phyloP scores from a whole-genome alignment of 371 early-diverging fungal species.

The Neoconidiobolus thromboides region DNA sequence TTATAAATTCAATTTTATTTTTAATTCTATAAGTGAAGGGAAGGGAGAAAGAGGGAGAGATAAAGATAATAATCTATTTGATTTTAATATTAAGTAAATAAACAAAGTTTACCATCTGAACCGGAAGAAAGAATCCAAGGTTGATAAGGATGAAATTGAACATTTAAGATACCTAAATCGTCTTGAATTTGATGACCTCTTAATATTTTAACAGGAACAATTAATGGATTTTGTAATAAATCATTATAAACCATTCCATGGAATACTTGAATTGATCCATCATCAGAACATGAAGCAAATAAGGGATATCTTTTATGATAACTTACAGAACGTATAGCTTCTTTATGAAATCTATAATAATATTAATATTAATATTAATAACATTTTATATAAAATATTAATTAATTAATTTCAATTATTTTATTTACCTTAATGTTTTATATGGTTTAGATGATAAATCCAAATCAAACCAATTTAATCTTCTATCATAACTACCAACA shows the following conservation, averaged over 20 bases:
- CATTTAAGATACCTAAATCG: slow-evolving; percentile 48
- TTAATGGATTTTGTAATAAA: slow-evolving; percentile 82
- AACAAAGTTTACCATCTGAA: slow-evolving; percentile 52
- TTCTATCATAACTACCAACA: slow-evolving; percentile 85
- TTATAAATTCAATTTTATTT: too few species aligned
- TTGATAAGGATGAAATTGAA: slow-evolving; percentile 87
- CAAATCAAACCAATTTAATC: slow-evolving; percentile 90
- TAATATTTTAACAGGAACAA: slow-evolving; percentile 93
- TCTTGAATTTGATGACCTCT: slow-evolving; percentile 56
- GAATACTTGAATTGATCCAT: slow-evolving; percentile 83
- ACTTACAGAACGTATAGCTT: slow-evolving; percentile 72
- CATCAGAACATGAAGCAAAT: slow-evolving; percentile 86
- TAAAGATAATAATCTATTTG: too few species aligned
- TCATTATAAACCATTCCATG: slow-evolving; percentile 93
- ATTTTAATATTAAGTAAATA: slow-evolving; percentile 34
- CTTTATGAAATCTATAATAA: slow-evolving; percentile 46
- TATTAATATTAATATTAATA: neutral
- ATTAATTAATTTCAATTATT: neutral
- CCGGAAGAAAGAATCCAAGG: slow-evolving; percentile 86
- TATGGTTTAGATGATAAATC: slow-evolving; percentile 83
- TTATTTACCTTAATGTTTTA: slow-evolving; percentile 51
- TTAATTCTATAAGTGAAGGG: too few species aligned
- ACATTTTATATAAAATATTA: too few species aligned
- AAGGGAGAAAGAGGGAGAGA: too few species aligned
- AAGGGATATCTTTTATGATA: slow-evolving; percentile 82